Conservation (phyloP, 1,284 basidiomycete genomes). For the Fomitopsis schrenkii region DNA sequence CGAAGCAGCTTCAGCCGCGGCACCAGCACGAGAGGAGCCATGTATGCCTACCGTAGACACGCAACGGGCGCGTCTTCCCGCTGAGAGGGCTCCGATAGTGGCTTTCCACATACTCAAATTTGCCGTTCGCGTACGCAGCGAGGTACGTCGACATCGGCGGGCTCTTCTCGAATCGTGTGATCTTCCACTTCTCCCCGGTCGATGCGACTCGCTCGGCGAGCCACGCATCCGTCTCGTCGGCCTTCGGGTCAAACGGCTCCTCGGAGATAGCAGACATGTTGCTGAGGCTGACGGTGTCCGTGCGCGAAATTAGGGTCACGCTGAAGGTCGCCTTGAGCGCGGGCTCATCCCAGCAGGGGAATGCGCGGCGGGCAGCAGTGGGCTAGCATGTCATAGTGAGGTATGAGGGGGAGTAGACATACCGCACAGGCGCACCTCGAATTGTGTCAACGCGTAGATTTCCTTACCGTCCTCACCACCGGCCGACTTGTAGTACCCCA, state of each 20-base stretch:
- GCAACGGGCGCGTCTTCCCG: slow-evolving; percentile 78
- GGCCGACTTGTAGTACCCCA: slow-evolving; percentile 66
- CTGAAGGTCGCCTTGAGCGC: slow-evolving; percentile 85
- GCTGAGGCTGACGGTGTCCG: slow-evolving; percentile 73
- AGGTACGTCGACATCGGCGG: slow-evolving; percentile 90
- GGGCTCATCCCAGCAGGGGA: slow-evolving; percentile 95
- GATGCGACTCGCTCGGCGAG: slow-evolving; percentile 19
- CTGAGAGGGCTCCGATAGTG: slow-evolving; percentile 82
- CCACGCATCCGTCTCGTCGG: slow-evolving; percentile 17
- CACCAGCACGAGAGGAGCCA: too few relatives aligned
- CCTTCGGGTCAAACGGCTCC: slow-evolving; percentile 30
- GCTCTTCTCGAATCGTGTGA: slow-evolving; percentile 75
- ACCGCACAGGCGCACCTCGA: slow-evolving; percentile 46
- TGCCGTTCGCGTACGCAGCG: slow-evolving; percentile 88
- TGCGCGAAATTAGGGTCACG: slow-evolving; percentile 81
- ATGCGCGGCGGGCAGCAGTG: slow-evolving; percentile 79
- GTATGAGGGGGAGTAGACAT: slow-evolving; percentile 16
- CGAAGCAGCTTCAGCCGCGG: too few relatives aligned
- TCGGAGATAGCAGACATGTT: slow-evolving; percentile 82
- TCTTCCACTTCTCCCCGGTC: slow-evolving; percentile 62
- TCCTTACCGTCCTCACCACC: slow-evolving; percentile 52
- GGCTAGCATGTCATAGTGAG: slow-evolving; percentile 46
- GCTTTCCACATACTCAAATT: slow-evolving; percentile 72
- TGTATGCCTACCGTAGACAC: slow-evolving; percentile 67
- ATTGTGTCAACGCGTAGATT: slow-evolving; percentile 79